These are phyloP conservation scores for Mycena olivaceomarginata DNA, from an alignment of 768 basidiomycete genomes.

Conservation along the genomic window DNA sequence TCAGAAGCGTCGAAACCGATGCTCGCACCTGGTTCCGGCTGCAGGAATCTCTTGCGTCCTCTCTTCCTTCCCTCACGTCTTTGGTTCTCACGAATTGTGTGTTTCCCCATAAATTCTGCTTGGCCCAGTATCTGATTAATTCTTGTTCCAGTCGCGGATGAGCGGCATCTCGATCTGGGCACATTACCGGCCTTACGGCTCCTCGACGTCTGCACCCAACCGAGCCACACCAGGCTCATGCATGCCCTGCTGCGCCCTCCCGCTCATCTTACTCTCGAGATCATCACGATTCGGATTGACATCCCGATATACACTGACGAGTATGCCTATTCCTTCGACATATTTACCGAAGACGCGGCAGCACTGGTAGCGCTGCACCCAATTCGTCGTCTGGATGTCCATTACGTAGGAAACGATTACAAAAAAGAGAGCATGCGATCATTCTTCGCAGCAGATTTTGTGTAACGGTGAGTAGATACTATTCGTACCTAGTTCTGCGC, in stretches of 20 bases:
- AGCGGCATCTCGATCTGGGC: not conserved
- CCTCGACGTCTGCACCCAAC: constrained; percentile 9
- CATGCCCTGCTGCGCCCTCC: not conserved
- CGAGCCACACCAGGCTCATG: not conserved
- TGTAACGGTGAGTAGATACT: not conserved
- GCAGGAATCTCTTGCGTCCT: not conserved
- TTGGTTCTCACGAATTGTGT: constrained; percentile 8
- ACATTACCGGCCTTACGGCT: not conserved
- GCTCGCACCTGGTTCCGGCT: not conserved
- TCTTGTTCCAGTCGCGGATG: not conserved
- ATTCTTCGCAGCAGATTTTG: not conserved
- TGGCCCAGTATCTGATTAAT: not conserved
- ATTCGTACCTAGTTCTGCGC: not conserved
- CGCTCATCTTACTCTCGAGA: not conserved
- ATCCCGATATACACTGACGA: not conserved
- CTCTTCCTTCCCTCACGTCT: not conserved
- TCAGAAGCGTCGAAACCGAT: constrained; percentile 8
- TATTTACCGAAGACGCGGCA: not conserved
- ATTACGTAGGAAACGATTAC: not conserved
- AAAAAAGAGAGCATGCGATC: constrained; percentile 11
- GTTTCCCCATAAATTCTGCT: not conserved
- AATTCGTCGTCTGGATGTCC: not conserved
- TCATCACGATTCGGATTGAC: constrained; percentile 14
- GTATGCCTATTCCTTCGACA: not conserved
- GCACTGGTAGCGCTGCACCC: not conserved